phyloP scores from a whole-genome alignment of 2,329 filamentous ascomycete species.

The Epichloe scottii region DNA sequence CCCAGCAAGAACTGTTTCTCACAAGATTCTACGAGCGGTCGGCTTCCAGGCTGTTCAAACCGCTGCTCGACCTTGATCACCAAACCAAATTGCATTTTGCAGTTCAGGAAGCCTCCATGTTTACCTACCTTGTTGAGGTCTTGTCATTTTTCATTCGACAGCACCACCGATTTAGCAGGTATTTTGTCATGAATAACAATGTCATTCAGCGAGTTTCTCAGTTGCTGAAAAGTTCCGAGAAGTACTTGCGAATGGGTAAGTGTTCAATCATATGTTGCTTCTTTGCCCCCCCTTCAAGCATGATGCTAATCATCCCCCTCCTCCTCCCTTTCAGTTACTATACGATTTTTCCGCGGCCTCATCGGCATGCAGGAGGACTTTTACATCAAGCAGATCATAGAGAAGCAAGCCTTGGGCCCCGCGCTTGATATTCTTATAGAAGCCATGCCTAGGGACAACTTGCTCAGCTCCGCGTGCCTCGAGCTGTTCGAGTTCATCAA shows the following conservation, averaged over 20 bases:
- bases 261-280: not conserved
- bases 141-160: slow-evolving; percentile 88
- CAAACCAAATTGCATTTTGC: slow-evolving; percentile 57
- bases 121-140: slow-evolving; percentile 82
- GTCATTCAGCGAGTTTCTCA: slow-evolving; percentile 70
- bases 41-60: slow-evolving; percentile 73
- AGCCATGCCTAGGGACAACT: slow-evolving; percentile 83
- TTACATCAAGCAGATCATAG: slow-evolving; percentile 73
- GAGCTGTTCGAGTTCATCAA: slow-evolving; percentile 90
- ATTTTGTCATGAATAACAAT: slow-evolving; percentile 71
- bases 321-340: slow-evolving; percentile 45
- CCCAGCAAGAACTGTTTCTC: slow-evolving; percentile 76
- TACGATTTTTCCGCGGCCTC: slow-evolving; percentile 87
- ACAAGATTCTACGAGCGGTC: slow-evolving; percentile 83
- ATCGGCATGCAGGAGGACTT: slow-evolving; percentile 82
- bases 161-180: slow-evolving; percentile 75
- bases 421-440: slow-evolving; percentile 74
- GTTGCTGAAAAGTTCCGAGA: slow-evolving; percentile 71
- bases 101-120: slow-evolving; percentile 79
- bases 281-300: not conserved
- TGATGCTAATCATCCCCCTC: not conserved
- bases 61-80: slow-evolving; percentile 67
- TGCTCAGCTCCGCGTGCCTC: slow-evolving; percentile 84
- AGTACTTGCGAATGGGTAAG: slow-evolving; percentile 82
- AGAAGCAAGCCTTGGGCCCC: slow-evolving; percentile 69